phyloP scores from a whole-genome alignment of 306 rosid species.

The Begonia peltatifolia region DNA sequence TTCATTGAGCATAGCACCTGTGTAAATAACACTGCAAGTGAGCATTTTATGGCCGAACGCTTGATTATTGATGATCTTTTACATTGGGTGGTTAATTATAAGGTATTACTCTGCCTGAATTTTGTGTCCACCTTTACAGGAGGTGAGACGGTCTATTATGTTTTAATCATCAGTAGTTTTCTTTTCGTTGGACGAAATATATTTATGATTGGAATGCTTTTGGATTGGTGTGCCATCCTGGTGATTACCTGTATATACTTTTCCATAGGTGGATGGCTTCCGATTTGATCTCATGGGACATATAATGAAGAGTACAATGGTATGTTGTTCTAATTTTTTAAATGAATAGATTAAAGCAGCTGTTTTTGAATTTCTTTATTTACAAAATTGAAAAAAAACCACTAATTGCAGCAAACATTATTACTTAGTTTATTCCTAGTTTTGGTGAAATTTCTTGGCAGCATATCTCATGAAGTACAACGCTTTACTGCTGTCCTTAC shows the following conservation, averaged over 20 bases:
- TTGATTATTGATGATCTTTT: constrained; percentile 79
- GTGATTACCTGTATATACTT: constrained; percentile 2
- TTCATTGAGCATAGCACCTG: constrained; percentile 85
- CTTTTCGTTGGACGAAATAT: neutral
- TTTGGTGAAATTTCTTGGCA: too few species aligned
- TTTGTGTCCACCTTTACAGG: too few species aligned
- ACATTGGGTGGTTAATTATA: constrained; percentile 84
- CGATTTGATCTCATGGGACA: constrained; percentile 98
- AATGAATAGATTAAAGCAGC: too few species aligned
- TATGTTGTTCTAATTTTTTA: constrained; percentile 9
- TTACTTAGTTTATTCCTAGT: too few species aligned
- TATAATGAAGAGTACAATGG: constrained; percentile 93
- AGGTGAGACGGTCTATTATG: too few species aligned
- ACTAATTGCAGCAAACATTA: too few species aligned
- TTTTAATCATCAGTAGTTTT: neutral
- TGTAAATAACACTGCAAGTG: constrained; percentile 87
- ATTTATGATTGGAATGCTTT: neutral
- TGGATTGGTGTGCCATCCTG: neutral
- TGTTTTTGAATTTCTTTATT: too few species aligned
- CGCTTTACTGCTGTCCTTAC: neutral
- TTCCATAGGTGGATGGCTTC: constrained; percentile 84
- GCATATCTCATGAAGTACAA: too few species aligned
- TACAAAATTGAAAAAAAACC: too few species aligned
- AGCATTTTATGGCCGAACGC: constrained; percentile 90
- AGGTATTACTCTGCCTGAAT: constrained; percentile 26